Percentiles rank a stretch among this genome's conserved stretches.
Conservation (phyloP, 306 rosid genomes). For the Lathyrus aphaca region DNA sequence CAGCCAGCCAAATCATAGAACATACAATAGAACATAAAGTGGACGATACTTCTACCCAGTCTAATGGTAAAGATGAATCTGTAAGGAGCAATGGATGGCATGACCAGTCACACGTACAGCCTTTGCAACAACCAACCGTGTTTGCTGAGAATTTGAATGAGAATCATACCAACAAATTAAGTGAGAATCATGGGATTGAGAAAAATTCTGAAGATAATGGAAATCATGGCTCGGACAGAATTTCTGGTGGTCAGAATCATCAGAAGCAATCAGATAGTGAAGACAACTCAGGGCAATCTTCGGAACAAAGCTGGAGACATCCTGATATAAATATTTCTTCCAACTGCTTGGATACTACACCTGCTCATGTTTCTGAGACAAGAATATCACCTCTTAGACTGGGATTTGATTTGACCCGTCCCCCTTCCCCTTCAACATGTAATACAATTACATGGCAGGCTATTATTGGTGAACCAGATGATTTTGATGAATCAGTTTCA, state of each 20-base stretch:
- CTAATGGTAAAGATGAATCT: constrained; percentile 52
- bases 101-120: constrained; percentile 50
- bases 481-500: constrained; percentile 90
- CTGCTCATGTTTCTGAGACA: constrained; percentile 48
- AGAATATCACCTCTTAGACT: constrained; percentile 40
- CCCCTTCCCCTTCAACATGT: constrained; percentile 64
- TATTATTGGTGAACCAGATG: constrained; percentile 66
- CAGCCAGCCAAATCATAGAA: constrained; percentile 41
- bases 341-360: constrained; percentile 49
- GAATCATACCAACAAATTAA: constrained; percentile 39
- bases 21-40: constrained; percentile 48
- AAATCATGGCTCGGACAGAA: constrained; percentile 51
- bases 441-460: constrained; percentile 71
- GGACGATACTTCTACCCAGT: constrained; percentile 47
- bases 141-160: constrained; percentile 47
- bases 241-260: constrained; percentile 51
- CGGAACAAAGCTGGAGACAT: constrained; percentile 68
- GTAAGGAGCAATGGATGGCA: constrained; percentile 54
- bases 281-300: constrained; percentile 71
- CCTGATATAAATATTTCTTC: constrained; percentile 52
- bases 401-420: constrained; percentile 48
- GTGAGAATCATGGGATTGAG: constrained; percentile 48
- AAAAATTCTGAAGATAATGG: constrained; percentile 46
- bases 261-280: constrained; percentile 71
- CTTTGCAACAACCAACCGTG: constrained; percentile 47